Conservation (phyloP, 441 rosid genomes). For the Corymbia citriodora region DNA sequence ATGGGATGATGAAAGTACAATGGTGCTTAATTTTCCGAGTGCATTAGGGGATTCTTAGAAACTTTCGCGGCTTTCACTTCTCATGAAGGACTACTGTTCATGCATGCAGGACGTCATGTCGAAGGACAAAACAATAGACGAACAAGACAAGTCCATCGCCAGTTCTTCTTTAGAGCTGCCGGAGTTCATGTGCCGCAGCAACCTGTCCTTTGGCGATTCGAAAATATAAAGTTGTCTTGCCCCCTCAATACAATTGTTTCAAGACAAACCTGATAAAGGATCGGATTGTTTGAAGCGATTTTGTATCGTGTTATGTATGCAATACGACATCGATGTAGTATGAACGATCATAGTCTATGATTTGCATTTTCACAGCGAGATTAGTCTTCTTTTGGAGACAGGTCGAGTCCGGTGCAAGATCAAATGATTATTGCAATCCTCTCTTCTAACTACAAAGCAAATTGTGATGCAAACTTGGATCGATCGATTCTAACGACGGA, state of each 20-base stretch:
- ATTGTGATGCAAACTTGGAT: too few relatives aligned
- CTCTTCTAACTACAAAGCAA: too few relatives aligned
- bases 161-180: conserved; percentile 10
- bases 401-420: too few relatives aligned
- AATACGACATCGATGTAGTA: not conserved
- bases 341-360: not conserved
- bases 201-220: not conserved
- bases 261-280: not conserved
- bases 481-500: too few relatives aligned
- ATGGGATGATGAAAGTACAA: not conserved
- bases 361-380: not conserved
- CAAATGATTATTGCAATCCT: too few relatives aligned
- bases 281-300: not conserved
- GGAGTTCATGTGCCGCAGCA: not conserved
- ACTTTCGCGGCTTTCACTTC: not conserved
- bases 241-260: not conserved
- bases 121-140: conserved; percentile 4
- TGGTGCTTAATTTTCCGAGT: not conserved
- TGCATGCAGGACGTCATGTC: conserved; percentile 10
- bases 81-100: not conserved
- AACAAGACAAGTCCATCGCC: conserved; percentile 26
- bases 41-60: not conserved
- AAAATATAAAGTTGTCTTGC: not conserved
- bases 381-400: not conserved
- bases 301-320: not conserved